Base-by-base conservation (phyloP, 2,329 filamentous ascomycete species). In the Zalaria obscura region DNA sequence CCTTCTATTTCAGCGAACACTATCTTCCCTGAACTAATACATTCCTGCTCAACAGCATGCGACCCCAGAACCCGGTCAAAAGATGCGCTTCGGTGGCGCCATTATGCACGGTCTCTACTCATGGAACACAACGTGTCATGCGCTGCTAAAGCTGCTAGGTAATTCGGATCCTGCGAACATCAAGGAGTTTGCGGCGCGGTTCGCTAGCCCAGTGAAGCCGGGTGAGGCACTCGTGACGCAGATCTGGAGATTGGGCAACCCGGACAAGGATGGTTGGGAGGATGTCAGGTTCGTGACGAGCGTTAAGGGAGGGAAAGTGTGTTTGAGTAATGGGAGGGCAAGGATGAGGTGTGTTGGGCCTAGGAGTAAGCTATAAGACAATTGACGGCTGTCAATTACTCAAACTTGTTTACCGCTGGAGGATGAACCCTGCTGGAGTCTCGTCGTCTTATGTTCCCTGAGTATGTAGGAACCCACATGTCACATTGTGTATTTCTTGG, bases 41-140 rank as follows among this genome's bases (percentile, higher is more conserved):
- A 18, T 18, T 18, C 18, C 18, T 18, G 18, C 18, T 18, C 18
- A 18, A 32, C 77, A 94, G 31, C 87, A 94, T 59, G 86, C 85
- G 5, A 83, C 83, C 11, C 86, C 86, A 8, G 83, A 86, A 63
- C 84, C 86, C 0, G 86, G 86, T 46, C 65, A 75, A 62, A 81
- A 86, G 66, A 93, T 94, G 84, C 87, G 88, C 45, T 94, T 93
- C 52, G 84, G 85, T 27, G 87, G 87, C 29, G 70, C 77, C 51
- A 94, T 94, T 61, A 83, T 93, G 59, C 87, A 94, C 64, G 88
- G 88, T 18, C 69, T 94, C 36, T 93, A 80, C 66, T 84, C 78
- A 52, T 94, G 83, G 80, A 94, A 94, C 66, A 75, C 75, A 43
- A 75, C 83, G 2, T 75, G 75, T 10, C 84, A 89, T 55, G 78